A percentile compares a stretch with the other conserved stretches of the same genome.
Conservation (phyloP, 805 yeast species). For the Starmerella vitae region DNA sequence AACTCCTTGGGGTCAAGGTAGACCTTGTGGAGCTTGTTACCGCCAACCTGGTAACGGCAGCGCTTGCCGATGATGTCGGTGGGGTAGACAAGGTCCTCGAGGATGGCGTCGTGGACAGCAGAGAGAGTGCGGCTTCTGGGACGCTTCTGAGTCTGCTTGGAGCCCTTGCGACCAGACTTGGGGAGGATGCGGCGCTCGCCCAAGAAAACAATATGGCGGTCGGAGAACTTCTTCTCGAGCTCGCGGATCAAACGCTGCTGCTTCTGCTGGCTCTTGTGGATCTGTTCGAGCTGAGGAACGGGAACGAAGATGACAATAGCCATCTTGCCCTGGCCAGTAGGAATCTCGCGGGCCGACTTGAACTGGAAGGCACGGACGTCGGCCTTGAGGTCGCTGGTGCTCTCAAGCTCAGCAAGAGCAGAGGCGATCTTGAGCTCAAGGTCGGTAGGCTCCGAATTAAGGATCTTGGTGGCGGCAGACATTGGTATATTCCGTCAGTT, state of each 20-base stretch:
- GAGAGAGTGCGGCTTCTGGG: conserved; percentile 99
- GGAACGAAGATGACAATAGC: conserved; percentile 98
- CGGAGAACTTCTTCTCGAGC: conserved; percentile 99
- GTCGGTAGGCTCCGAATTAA: conserved; percentile 90
- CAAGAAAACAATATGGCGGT: conserved; percentile 96
- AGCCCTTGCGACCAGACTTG: conserved; percentile 83
- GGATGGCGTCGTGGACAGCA: conserved; percentile 95
- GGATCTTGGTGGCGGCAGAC: conserved; percentile 96
- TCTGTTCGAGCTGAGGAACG: conserved; percentile 78
- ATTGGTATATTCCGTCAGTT: conserved; percentile 31
- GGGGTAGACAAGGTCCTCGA: conserved; percentile 99
- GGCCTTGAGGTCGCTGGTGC: conserved; percentile 87
- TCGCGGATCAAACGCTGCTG: conserved; percentile 91
- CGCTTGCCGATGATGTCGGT: conserved; percentile 98
- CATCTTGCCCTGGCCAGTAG: conserved; percentile 95
- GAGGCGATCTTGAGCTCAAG: conserved; percentile 99
- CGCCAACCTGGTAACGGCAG: conserved; percentile 97
- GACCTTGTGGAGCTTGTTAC: conserved; percentile 95
- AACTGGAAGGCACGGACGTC: conserved; percentile 97
- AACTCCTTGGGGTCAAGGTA: conserved; percentile 96
- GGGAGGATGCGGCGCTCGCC: conserved; percentile 99
- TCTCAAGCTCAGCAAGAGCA: conserved; percentile 93
- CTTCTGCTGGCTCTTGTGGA: conserved; percentile 96
- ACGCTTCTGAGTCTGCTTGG: conserved; percentile 94
- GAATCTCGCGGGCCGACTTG: conserved; percentile 96